Evolutionary conservation across 179 eudicot genomes (phyloP).

Genomic region (Silene noctiflora): DNA sequence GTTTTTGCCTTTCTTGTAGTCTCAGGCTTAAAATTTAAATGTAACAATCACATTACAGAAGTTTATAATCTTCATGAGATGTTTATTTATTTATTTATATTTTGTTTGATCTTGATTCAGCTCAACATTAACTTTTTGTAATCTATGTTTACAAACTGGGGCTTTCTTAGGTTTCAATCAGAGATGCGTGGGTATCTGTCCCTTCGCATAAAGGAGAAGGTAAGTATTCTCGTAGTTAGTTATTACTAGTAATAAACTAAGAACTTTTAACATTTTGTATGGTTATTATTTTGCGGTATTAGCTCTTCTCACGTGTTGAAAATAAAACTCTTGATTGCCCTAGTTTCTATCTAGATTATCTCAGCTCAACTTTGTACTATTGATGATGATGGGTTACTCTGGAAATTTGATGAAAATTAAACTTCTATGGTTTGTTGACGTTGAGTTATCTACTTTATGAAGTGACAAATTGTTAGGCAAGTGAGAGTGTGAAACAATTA

Average conservation of each 20-base stretch:
- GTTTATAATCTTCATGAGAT: background rate
- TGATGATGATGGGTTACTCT: background rate
- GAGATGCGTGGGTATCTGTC: slow-evolving; percentile 67
- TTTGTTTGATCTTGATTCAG: background rate
- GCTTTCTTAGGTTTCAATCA: slow-evolving; percentile 62
- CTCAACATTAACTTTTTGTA: background rate
- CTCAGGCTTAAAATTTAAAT: background rate
- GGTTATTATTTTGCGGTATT: background rate
- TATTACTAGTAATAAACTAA: slow-evolving; percentile 7
- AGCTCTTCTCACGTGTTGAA: background rate
- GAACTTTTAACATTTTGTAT: background rate
- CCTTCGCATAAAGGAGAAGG: slow-evolving; percentile 52
- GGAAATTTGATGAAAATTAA: background rate
- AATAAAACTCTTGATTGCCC: background rate
- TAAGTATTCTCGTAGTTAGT: slow-evolving; percentile 18
- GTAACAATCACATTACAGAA: background rate
- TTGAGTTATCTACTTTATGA: background rate
- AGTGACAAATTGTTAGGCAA: background rate
- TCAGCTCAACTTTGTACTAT: background rate
- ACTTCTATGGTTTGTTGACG: background rate
- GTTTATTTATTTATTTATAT: background rate
- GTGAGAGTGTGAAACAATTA: background rate
- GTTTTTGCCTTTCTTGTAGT: background rate
- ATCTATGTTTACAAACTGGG: background rate
- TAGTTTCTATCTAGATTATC: background rate